Percentiles rank a stretch among this genome's conserved stretches.
Evolutionary conservation across 2,329 filamentous ascomycete genomes (phyloP).

Genomic region (Sporothrix sp.): DNA sequence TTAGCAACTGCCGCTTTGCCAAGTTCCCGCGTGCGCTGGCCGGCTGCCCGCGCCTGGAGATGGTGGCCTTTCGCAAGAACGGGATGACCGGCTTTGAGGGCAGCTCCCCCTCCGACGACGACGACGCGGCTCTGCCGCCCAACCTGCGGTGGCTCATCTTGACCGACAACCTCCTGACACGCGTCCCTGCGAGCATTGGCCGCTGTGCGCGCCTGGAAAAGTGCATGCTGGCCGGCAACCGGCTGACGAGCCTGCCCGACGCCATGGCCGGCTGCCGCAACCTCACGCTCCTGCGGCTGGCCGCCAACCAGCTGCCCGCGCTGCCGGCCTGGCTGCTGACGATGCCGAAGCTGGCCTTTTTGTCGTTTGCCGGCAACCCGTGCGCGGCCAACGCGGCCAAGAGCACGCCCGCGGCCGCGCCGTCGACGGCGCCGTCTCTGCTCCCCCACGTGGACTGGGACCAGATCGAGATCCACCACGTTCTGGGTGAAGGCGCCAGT

Average conservation of each 20-base stretch:
- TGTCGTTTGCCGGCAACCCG: constrained; percentile 39
- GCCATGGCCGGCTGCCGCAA: constrained; percentile 35
- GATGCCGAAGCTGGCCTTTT: constrained; percentile 36
- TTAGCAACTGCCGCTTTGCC: constrained; percentile 36
- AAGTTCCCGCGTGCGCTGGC: constrained; percentile 33
- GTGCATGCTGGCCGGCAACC: constrained; percentile 40
- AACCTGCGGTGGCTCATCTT: constrained; percentile 39
- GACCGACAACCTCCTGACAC: constrained; percentile 33
- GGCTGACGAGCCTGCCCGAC: constrained; percentile 29
- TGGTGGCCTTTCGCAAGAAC: constrained; percentile 40
- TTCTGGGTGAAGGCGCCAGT: constrained; percentile 37
- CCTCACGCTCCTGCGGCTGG: constrained; percentile 34
- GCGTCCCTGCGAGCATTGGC: constrained; percentile 33
- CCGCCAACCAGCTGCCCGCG: constrained; percentile 30
- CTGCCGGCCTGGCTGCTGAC: constrained; percentile 36
- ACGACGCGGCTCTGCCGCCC: constrained; percentile 31
- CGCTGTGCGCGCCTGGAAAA: constrained; percentile 35
- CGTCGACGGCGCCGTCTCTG: neutral
- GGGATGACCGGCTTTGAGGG: constrained; percentile 33
- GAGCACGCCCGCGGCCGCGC: constrained; percentile 12
- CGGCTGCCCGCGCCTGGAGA: constrained; percentile 36
- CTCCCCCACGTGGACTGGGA: constrained; percentile 33
- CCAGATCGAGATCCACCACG: constrained; percentile 30
- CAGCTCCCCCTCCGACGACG: constrained; percentile 9
- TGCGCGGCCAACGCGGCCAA: constrained; percentile 23